Evolutionary conservation across 805 yeast species (phyloP).

Genomic region (Wickerhamomyces hampshirensis): DNA sequence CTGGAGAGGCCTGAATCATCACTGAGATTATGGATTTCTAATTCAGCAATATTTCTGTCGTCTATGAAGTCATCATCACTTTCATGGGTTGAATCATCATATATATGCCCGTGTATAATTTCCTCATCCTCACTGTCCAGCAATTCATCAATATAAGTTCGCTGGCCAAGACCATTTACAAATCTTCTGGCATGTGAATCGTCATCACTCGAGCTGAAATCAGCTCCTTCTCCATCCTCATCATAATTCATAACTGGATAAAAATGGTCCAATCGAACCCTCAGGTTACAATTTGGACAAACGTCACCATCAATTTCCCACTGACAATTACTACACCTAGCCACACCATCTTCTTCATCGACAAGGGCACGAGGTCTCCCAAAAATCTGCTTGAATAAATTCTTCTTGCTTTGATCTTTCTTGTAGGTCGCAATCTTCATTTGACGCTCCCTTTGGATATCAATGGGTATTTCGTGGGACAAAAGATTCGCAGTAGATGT

Average conservation of each 20-base stretch:
- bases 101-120: not conserved
- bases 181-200: constrained; percentile 1
- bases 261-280: constrained; percentile 29
- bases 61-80: constrained; percentile 16
- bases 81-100: constrained; percentile 2
- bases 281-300: constrained; percentile 66
- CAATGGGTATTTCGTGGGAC: constrained; percentile 11
- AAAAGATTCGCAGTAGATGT: constrained; percentile 23
- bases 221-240: not conserved
- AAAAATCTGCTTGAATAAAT: constrained; percentile 47
- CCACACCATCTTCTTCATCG: constrained; percentile 66
- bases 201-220: not conserved
- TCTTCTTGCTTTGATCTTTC: constrained; percentile 32
- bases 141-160: not conserved
- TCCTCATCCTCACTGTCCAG: not conserved
- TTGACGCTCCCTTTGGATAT: constrained; percentile 24
- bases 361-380: constrained; percentile 46
- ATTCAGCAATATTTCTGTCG: constrained; percentile 11
- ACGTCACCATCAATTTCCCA: constrained; percentile 70
- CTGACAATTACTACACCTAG: constrained; percentile 70
- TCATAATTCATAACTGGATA: not conserved
- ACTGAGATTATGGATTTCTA: constrained; percentile 5
- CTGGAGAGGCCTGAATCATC: constrained; percentile 4
- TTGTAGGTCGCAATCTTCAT: constrained; percentile 31
- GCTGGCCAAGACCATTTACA: not conserved